A percentile compares a stretch with the other conserved stretches of the same genome.
Evolutionary conservation across 2,329 filamentous ascomycete genomes (phyloP).

Genomic region (Microcyclospora tardicrescens): DNA sequence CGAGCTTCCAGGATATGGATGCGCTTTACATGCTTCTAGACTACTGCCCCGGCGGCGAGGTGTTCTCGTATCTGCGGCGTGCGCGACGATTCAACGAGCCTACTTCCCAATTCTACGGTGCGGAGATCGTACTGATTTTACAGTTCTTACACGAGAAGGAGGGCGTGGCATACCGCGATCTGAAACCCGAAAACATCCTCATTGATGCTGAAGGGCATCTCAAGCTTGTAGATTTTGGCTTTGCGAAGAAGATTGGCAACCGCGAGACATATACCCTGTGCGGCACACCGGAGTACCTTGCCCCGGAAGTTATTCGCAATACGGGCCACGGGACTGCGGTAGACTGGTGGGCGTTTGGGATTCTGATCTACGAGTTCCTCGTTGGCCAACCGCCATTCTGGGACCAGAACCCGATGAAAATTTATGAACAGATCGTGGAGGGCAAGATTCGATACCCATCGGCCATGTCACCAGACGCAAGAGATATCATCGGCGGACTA

Average conservation of each 20-base stretch:
- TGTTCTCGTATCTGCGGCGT: slow-evolving; percentile 70
- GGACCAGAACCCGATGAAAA: slow-evolving; percentile 76
- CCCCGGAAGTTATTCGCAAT: slow-evolving; percentile 73
- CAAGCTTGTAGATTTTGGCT: slow-evolving; percentile 74
- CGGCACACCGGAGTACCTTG: slow-evolving; percentile 72
- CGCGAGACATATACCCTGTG: slow-evolving; percentile 73
- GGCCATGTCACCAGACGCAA: slow-evolving; percentile 53
- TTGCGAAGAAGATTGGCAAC: slow-evolving; percentile 63
- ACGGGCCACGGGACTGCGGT: slow-evolving; percentile 62
- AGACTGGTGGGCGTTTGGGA: slow-evolving; percentile 80
- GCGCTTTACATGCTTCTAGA: slow-evolving; percentile 74
- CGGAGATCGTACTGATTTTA: slow-evolving; percentile 70
- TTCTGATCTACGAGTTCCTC: slow-evolving; percentile 72
- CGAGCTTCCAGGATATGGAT: slow-evolving; percentile 67
- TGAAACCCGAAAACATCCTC: slow-evolving; percentile 74
- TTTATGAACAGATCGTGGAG: slow-evolving; percentile 72
- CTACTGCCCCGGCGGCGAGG: slow-evolving; percentile 71
- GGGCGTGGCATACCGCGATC: slow-evolving; percentile 67
- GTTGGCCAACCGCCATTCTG: slow-evolving; percentile 79
- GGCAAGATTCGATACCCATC: slow-evolving; percentile 63
- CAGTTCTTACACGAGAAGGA: slow-evolving; percentile 70
- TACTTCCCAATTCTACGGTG: slow-evolving; percentile 68
- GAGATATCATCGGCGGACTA: slow-evolving; percentile 62
- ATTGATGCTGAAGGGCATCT: slow-evolving; percentile 67
- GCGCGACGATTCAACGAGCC: slow-evolving; percentile 67